These are phyloP conservation scores for Neoscytalidium dimidiatum DNA, from an alignment of 2,329 filamentous ascomycete genomes.

Conservation along the genomic window DNA sequence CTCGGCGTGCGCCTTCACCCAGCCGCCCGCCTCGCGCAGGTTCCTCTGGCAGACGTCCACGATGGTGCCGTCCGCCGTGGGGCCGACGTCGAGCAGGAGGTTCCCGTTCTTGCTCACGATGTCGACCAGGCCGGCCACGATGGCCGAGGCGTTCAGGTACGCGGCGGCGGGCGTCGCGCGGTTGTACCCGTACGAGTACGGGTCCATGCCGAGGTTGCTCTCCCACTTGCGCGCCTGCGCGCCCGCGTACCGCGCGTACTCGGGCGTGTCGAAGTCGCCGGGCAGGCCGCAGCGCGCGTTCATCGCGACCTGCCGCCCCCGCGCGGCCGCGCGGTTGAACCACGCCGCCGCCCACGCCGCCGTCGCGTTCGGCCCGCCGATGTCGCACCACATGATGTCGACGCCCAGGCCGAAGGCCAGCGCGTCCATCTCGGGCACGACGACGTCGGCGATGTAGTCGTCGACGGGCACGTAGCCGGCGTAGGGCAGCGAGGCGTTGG, in stretches of 20 bases:
- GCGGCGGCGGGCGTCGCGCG: conserved; percentile 50
- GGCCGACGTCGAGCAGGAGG: conserved; percentile 59
- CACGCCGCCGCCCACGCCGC: conserved; percentile 44
- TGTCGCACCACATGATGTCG: conserved; percentile 53
- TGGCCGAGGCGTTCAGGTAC: conserved; percentile 55
- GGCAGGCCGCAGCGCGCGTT: conserved; percentile 60
- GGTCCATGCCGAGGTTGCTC: conserved; percentile 61
- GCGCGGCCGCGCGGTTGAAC: conserved; percentile 42
- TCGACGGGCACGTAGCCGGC: conserved; percentile 44
- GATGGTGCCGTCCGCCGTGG: conserved; percentile 56
- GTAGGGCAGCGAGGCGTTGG: conserved; percentile 44
- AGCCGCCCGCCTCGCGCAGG: conserved; percentile 55
- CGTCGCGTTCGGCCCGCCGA: conserved; percentile 47
- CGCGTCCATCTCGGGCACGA: conserved; percentile 48
- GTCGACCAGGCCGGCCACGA: conserved; percentile 54
- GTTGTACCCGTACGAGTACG: conserved; percentile 62
- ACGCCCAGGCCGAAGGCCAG: conserved; percentile 42
- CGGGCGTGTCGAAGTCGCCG: conserved; percentile 62
- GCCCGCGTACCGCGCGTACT: conserved; percentile 55
- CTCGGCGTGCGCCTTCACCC: conserved; percentile 57
- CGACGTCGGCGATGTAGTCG: conserved; percentile 45
- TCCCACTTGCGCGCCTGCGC: conserved; percentile 62
- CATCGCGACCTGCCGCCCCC: conserved; percentile 54
- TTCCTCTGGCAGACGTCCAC: conserved; percentile 50
- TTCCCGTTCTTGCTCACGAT: conserved; percentile 60